phyloP scores from a whole-genome alignment of 75 land plant species.

The Pinus taeda region DNA sequence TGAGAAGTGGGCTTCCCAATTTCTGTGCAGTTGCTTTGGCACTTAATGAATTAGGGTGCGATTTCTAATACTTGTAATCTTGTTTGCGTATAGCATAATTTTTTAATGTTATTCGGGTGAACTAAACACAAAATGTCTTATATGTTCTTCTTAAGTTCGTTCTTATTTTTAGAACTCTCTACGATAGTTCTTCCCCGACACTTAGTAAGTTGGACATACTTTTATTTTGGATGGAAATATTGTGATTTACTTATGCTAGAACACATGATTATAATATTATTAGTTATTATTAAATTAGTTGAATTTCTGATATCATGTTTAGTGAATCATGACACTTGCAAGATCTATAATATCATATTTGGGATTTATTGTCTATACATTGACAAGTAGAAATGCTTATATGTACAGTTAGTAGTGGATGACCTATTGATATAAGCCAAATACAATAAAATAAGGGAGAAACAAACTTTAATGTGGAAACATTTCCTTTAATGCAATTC shows the following conservation, averaged over 20 bases:
- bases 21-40: conserved; percentile 99
- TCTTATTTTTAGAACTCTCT: neutral
- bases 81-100: neutral
- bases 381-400: too few species aligned
- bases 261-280: too few species aligned
- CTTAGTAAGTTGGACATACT: neutral
- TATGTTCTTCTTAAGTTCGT: neutral
- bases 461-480: too few species aligned
- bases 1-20: conserved; percentile 95
- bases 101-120: neutral
- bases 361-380: too few species aligned
- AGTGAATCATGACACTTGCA: too few species aligned
- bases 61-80: neutral
- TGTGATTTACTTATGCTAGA: neutral
- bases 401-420: too few species aligned
- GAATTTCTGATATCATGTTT: too few species aligned
- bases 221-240: neutral
- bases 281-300: too few species aligned
- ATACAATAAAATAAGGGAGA: too few species aligned
- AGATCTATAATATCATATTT: too few species aligned
- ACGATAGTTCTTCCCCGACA: neutral
- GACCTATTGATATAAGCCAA: too few species aligned
- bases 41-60: conserved; percentile 83
- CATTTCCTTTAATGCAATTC: too few species aligned
- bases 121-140: neutral